Conservation (phyloP, 2,329 filamentous ascomycete genomes). For the Neopestalotiopsis rosae region DNA sequence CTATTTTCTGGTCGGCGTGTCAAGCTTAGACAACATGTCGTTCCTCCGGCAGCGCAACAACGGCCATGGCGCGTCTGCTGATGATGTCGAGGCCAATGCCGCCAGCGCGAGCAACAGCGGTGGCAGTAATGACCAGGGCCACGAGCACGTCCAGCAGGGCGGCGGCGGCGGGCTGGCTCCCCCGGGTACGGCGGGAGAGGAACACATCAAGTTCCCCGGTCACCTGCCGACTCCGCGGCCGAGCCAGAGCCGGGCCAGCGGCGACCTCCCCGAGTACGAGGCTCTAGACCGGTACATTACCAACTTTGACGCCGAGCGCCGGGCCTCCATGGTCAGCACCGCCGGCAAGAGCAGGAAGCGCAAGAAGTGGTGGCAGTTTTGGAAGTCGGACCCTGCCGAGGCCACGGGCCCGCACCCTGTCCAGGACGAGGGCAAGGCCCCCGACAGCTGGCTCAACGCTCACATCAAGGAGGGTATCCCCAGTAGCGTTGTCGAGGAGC, state of each 20-base stretch:
- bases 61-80: not conserved
- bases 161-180: not conserved
- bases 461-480: slow-evolving; percentile 67
- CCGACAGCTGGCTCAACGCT: slow-evolving; percentile 70
- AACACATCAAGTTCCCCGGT: slow-evolving; percentile 15
- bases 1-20: not conserved
- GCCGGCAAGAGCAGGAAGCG: slow-evolving; percentile 26
- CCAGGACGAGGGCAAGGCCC: slow-evolving; percentile 48
- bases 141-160: not conserved
- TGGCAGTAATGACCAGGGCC: not conserved
- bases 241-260: slow-evolving; percentile 4
- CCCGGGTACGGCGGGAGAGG: not conserved
- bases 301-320: slow-evolving; percentile 33
- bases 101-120: slow-evolving; percentile 11
- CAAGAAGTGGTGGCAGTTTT: slow-evolving; percentile 66
- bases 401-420: slow-evolving; percentile 1
- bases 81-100: slow-evolving; percentile 15
- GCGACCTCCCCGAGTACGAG: slow-evolving; percentile 37
- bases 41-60: slow-evolving; percentile 12
- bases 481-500: slow-evolving; percentile 58
- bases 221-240: slow-evolving; percentile 13
- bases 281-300: slow-evolving; percentile 40
- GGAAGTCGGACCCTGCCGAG: slow-evolving; percentile 40
- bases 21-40: not conserved
- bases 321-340: slow-evolving; percentile 28